These are phyloP conservation scores for Escallonia herrerae DNA, from an alignment of 129 eudicot genomes.

Conservation along the genomic window DNA sequence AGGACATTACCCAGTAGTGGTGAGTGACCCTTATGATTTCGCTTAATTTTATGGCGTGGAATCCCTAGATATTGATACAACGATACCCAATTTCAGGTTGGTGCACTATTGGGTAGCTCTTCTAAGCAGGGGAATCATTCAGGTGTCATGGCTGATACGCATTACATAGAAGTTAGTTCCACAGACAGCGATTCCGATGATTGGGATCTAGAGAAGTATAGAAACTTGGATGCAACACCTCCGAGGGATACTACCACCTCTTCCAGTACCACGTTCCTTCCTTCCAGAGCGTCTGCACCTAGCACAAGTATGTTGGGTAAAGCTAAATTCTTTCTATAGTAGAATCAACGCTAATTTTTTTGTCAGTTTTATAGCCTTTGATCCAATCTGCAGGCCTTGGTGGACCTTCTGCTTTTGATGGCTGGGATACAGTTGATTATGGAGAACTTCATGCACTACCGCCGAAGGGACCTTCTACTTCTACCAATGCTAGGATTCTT, in stretches of 20 bases:
- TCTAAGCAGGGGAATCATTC: constrained; percentile 8
- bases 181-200: constrained; percentile 60
- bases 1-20: constrained; percentile 9
- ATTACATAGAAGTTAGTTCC: constrained; percentile 41
- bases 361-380: neutral
- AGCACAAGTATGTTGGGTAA: constrained; percentile 38
- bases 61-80: neutral
- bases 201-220: constrained; percentile 48
- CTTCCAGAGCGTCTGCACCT: constrained; percentile 25
- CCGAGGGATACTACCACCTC: constrained; percentile 42
- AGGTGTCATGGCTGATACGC: constrained; percentile 17
- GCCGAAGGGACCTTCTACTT: neutral
- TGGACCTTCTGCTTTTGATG: neutral
- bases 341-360: neutral
- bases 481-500: constrained; percentile 4
- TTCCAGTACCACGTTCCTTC: constrained; percentile 24
- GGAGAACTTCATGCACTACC: no score
- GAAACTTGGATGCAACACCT: constrained; percentile 23
- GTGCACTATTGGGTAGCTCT: constrained; percentile 11
- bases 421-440: neutral
- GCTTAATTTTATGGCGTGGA: neutral
- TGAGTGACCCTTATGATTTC: neutral
- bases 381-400: constrained; percentile 17
- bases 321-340: neutral
- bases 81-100: constrained; percentile 24